These are phyloP conservation scores for Solanum appendiculatum DNA, from an alignment of 257 asterid species.

Conservation along the genomic window DNA sequence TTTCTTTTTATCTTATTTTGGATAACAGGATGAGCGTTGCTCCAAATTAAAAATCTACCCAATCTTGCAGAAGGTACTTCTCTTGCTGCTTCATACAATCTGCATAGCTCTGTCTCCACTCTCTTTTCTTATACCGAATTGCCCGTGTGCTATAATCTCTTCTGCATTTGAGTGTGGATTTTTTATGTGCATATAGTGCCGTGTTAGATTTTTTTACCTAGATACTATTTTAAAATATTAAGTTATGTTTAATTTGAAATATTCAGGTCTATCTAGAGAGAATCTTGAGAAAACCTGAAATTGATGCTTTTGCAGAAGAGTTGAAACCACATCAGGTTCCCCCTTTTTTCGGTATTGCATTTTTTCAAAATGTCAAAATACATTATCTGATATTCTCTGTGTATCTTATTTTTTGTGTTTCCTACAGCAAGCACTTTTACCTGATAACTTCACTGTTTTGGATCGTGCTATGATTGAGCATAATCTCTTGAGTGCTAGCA, in stretches of 20 bases:
- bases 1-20: neutral
- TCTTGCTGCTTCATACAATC: neutral
- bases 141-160: neutral
- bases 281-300: conserved; percentile 91
- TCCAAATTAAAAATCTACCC: conserved; percentile 90
- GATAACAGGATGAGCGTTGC: conserved; percentile 91
- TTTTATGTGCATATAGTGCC: neutral
- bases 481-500: conserved; percentile 95
- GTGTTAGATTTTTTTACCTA: neutral
- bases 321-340: conserved; percentile 94
- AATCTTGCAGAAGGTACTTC: conserved; percentile 87
- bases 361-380: neutral
- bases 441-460: conserved; percentile 90
- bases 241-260: conserved; percentile 9
- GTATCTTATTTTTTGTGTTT: conserved; percentile 1
- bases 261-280: conserved; percentile 91
- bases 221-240: neutral
- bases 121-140: neutral
- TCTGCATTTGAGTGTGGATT: neutral
- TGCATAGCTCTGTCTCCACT: neutral
- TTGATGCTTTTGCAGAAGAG: conserved; percentile 96
- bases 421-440: conserved; percentile 73
- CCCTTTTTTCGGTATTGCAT: neutral
- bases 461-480: conserved; percentile 99
- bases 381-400: neutral